Base-by-base conservation (phyloP, 2,329 filamentous ascomycete genomes). In the Nothopassalora personata region DNA sequence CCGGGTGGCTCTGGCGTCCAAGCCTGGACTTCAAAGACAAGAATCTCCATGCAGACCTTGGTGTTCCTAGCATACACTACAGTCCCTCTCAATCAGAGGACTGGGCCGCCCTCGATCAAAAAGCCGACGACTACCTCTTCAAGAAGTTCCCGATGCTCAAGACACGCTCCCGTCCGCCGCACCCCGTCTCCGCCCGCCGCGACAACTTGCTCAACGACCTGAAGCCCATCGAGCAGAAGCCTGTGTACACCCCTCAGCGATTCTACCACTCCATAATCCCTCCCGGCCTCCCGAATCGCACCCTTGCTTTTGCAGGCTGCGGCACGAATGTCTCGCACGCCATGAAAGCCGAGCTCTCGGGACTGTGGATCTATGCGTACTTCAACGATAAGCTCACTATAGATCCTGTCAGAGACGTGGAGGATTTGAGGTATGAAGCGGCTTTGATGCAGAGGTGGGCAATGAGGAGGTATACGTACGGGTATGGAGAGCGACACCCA, bases 301-400 rank as follows among this genome's bases (percentile, higher is more conserved):
- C 46, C 33, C 52, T 62, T 7, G 56, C 56, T 7, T 60, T 62
- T 33, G 51, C 50, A 27, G 57, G 50, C 6, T 48, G 34, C 5
- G 58, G 58, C 31, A 34, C 34, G 34, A 62, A 62, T 34, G 54
- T 62, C 45, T 57, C 60, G 5, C 58, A 63, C 46, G 53, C 53
- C 9, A 34, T 56, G 19, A 63, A 56, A 45, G 33, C 48, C 30
- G 55, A 57, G 47, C 34, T 60, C 39, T 58, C 52, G 1, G 55
- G 57, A 8, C 33, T 58, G 10, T 60, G 58, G 58, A 60, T 63
- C 47, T 60, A 60, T 45, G 55, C 60, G 5, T 63, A 52, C 51
- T 49, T 60, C 39, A 60, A 60, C 45, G 60, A 58, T 31, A 51
- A 55, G 15, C 50, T 60, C 3, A 36, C 48, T 10, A 28, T 58